These are phyloP conservation scores for Candida sojae DNA, from an alignment of 1,139 yeast species.

Conservation along the genomic window DNA sequence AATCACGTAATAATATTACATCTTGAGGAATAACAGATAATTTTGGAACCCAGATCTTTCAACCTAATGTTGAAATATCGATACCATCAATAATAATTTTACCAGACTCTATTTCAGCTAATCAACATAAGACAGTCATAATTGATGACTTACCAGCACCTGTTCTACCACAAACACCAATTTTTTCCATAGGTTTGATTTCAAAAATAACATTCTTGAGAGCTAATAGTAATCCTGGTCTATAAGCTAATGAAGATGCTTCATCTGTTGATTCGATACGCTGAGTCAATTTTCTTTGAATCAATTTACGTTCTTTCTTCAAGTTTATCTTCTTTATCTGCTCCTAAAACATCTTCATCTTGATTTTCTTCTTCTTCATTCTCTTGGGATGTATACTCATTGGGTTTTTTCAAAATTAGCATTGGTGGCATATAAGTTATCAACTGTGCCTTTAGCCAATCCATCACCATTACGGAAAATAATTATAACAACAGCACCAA, in stretches of 20 bases:
- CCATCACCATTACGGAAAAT: slow-evolving; percentile 49
- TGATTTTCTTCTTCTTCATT: slow-evolving; percentile 27
- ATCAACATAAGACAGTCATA: slow-evolving; percentile 63
- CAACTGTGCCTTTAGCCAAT: slow-evolving; percentile 32
- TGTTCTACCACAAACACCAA: slow-evolving; percentile 80
- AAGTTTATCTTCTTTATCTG: slow-evolving; percentile 17
- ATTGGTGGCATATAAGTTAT: slow-evolving; percentile 35
- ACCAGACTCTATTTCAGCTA: slow-evolving; percentile 57
- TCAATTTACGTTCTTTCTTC: slow-evolving; percentile 22
- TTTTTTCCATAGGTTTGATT: slow-evolving; percentile 57
- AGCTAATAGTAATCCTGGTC: slow-evolving; percentile 75
- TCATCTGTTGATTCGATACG: slow-evolving; percentile 19
- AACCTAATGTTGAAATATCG: slow-evolving; percentile 72
- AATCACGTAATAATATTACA: slow-evolving; percentile 85
- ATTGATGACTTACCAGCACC: slow-evolving; percentile 81
- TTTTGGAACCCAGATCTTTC: slow-evolving; percentile 70
- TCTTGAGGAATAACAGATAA: slow-evolving; percentile 92
- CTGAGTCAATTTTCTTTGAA: slow-evolving; percentile 20
- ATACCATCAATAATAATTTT: slow-evolving; percentile 57
- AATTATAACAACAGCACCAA: slow-evolving; percentile 42
- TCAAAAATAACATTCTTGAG: slow-evolving; percentile 53
- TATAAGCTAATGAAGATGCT: slow-evolving; percentile 62
- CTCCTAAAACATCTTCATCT: slow-evolving; percentile 12
- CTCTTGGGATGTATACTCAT: slow-evolving; percentile 38
- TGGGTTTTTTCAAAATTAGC: slow-evolving; percentile 48